phyloP scores from a whole-genome alignment of 1,139 yeast species.

The Geotrichum europaeum region DNA sequence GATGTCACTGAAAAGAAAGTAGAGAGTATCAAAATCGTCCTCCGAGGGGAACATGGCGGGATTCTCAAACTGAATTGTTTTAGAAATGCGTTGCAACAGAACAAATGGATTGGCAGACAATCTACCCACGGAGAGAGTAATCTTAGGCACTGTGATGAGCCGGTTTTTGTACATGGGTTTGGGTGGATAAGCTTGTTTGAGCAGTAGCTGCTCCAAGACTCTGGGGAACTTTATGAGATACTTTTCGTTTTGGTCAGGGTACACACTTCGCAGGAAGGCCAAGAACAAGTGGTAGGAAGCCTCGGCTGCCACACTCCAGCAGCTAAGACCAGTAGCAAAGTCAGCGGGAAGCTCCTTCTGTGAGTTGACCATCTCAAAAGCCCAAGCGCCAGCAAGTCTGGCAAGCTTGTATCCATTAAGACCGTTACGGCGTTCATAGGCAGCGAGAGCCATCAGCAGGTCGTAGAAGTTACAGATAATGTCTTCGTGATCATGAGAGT shows the following conservation, averaged over 20 bases:
- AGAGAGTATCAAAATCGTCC: conserved; percentile 72
- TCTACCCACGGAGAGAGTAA: conserved; percentile 57
- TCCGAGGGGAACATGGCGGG: conserved; percentile 64
- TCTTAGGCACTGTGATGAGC: conserved; percentile 57
- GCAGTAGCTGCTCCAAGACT: conserved; percentile 40
- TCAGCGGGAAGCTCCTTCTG: conserved; percentile 31
- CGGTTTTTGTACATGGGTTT: conserved; percentile 34
- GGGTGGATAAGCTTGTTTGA: conserved; percentile 44
- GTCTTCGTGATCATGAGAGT: conserved; percentile 83
- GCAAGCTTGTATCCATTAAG: conserved; percentile 75
- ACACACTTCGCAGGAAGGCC: conserved; percentile 72
- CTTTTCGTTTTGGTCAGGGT: conserved; percentile 17
- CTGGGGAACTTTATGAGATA: conserved; percentile 18
- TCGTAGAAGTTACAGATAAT: conserved; percentile 85
- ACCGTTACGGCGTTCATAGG: conserved; percentile 75
- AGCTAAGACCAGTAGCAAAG: conserved; percentile 65
- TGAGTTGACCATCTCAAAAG: conserved; percentile 47
- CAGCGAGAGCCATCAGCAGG: conserved; percentile 67
- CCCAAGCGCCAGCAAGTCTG: conserved; percentile 85
- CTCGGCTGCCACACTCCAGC: conserved; percentile 68
- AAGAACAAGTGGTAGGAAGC: conserved; percentile 77
- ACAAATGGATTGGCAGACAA: conserved; percentile 57
- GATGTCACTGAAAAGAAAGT: conserved; percentile 62
- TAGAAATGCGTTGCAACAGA: conserved; percentile 54
- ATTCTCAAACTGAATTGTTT: conserved; percentile 62